Conservation (phyloP, 163 green algal species). For the Chlorella variabilis region DNA sequence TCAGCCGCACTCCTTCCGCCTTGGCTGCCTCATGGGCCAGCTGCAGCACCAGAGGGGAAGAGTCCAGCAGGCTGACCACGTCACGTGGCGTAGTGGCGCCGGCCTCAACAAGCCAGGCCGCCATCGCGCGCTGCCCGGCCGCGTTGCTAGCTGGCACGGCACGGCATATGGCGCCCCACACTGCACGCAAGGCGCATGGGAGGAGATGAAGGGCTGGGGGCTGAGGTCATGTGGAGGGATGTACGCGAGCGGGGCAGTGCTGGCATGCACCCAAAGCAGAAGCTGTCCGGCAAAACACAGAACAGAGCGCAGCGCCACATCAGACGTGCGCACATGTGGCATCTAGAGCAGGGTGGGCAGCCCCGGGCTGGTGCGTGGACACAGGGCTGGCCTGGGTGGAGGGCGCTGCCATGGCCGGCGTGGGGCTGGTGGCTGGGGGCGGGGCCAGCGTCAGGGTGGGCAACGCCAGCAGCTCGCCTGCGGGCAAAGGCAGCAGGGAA, state of each 20-base stretch:
- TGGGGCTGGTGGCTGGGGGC: no score
- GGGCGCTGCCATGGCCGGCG: no score
- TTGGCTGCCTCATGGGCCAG: neutral
- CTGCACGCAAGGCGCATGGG: neutral
- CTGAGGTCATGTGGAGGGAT: no score
- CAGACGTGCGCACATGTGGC: neutral
- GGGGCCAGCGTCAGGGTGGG: no score
- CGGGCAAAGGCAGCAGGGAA: no score
- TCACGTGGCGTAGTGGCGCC: neutral
- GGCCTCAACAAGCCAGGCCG: neutral
- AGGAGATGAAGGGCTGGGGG: neutral
- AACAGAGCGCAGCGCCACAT: no score
- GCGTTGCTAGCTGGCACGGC: neutral
- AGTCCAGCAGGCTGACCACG: neutral
- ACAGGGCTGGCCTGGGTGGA: neutral
- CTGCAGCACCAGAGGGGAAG: neutral
- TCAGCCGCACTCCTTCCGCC: neutral
- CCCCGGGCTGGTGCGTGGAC: neutral
- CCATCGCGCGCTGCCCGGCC: neutral
- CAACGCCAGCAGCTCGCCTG: no score
- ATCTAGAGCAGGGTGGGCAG: neutral
- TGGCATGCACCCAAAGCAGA: no score
- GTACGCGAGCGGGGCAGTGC: no score
- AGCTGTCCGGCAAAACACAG: no score
- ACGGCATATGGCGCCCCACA: neutral